Conservation (phyloP, 805 yeast species). For the Vanderwaltozyma yarrowii region DNA sequence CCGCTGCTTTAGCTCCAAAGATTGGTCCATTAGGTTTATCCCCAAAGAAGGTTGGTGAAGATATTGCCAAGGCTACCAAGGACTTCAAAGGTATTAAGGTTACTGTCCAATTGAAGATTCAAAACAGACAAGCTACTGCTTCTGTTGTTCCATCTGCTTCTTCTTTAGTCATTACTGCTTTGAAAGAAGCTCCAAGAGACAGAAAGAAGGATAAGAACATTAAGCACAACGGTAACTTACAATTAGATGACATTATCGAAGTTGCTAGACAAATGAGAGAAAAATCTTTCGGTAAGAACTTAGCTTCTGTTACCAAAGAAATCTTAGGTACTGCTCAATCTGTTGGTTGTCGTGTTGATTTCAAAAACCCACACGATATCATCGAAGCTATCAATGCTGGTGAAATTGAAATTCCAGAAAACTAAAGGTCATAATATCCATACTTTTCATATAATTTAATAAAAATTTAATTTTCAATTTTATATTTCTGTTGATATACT, state of each 20-base stretch:
- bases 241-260: slow-evolving; percentile 91
- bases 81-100: slow-evolving; percentile 98
- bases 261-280: slow-evolving; percentile 96
- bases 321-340: slow-evolving; percentile 99
- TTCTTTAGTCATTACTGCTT: slow-evolving; percentile 95
- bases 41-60: slow-evolving; percentile 99
- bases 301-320: slow-evolving; percentile 96
- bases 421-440: slow-evolving; percentile 16
- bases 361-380: slow-evolving; percentile 98
- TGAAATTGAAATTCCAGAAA: slow-evolving; percentile 65
- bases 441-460: slow-evolving; percentile 5
- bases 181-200: slow-evolving; percentile 99
- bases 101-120: slow-evolving; percentile 96
- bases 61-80: slow-evolving; percentile 99
- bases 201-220: slow-evolving; percentile 99
- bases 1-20: slow-evolving; percentile 99
- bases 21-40: slow-evolving; percentile 99
- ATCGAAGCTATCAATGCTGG: slow-evolving; percentile 98
- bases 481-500: neutral
- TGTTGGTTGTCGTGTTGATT: slow-evolving; percentile 98
- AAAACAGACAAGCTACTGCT: slow-evolving; percentile 99
- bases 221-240: slow-evolving; percentile 98
- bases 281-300: slow-evolving; percentile 95
- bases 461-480: slow-evolving; percentile 1
- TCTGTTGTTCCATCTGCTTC: slow-evolving; percentile 99